phyloP scores from a whole-genome alignment of 192 early-diverging fungal species.

The Gigaspora rosea region DNA sequence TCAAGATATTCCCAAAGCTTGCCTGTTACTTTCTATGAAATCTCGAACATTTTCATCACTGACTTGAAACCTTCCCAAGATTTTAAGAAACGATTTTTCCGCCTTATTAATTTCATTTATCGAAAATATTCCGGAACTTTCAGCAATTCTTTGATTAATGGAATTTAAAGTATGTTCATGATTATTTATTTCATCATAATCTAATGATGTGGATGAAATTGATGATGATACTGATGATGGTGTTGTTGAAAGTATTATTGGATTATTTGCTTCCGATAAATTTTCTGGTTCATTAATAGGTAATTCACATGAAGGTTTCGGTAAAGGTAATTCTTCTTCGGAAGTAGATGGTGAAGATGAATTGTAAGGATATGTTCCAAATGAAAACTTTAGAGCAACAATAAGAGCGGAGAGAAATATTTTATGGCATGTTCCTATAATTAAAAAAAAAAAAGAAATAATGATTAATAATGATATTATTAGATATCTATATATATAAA shows the following conservation, averaged over 20 bases:
- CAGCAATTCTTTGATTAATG: constrained; percentile 30
- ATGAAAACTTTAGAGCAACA: constrained; percentile 34
- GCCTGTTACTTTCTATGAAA: constrained; percentile 33
- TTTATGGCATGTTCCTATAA: constrained; percentile 40
- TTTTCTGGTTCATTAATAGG: background rate
- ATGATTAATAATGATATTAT: background rate
- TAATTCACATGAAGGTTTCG: background rate
- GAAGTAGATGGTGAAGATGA: background rate
- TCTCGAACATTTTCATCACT: constrained; percentile 33
- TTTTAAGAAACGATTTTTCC: constrained; percentile 37
- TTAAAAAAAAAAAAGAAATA: background rate
- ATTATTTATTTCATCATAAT: background rate
- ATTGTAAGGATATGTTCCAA: background rate
- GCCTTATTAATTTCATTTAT: constrained; percentile 33
- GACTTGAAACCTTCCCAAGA: constrained; percentile 36
- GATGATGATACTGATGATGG: background rate
- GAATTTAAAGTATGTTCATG: background rate
- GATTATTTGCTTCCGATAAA: background rate
- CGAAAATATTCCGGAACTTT: constrained; percentile 34
- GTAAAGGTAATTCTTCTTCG: background rate
- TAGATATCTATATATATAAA: background rate
- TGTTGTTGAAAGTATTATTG: background rate
- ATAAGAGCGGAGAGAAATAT: constrained; percentile 40
- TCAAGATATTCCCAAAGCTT: constrained; percentile 12
- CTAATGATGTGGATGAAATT: background rate